phyloP scores from a whole-genome alignment of 2,329 filamentous ascomycete genomes.

The Spiromastix sp. region DNA sequence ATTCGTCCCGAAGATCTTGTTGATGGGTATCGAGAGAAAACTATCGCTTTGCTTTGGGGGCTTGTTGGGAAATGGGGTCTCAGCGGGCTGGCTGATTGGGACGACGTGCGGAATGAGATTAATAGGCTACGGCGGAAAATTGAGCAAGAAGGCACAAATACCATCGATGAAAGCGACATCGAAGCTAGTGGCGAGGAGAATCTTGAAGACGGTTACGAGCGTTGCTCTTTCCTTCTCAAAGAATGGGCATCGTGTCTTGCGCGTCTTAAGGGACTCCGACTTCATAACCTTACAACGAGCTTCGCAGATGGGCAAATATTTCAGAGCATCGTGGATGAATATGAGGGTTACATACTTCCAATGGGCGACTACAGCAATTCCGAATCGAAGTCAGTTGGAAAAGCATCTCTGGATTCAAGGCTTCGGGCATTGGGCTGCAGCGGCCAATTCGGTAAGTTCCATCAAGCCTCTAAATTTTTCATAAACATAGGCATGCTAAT shows the following conservation, averaged over 20 bases:
- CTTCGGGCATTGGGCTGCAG: slow-evolving; percentile 32
- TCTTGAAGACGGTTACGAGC: slow-evolving; percentile 16
- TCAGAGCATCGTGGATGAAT: slow-evolving; percentile 47
- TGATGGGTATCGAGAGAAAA: slow-evolving; percentile 55
- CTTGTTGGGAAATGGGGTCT: slow-evolving; percentile 49
- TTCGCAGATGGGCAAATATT: slow-evolving; percentile 48
- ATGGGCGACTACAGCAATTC: too few species aligned
- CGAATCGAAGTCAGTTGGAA: not conserved
- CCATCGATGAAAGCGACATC: slow-evolving; percentile 15
- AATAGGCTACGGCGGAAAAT: slow-evolving; percentile 28
- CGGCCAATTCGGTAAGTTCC: slow-evolving; percentile 31
- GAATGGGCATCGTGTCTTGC: slow-evolving; percentile 47
- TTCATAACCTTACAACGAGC: slow-evolving; percentile 48
- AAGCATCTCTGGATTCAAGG: slow-evolving; percentile 20
- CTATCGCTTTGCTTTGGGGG: slow-evolving; percentile 49
- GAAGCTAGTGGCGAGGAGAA: slow-evolving; percentile 22
- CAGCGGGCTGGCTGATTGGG: slow-evolving; percentile 43
- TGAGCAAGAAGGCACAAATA: slow-evolving; percentile 11
- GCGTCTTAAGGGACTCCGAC: slow-evolving; percentile 32
- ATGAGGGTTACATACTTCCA: slow-evolving; percentile 37
- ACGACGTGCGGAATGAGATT: slow-evolving; percentile 43
- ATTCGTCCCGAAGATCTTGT: slow-evolving; percentile 50
- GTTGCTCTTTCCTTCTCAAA: slow-evolving; percentile 38
- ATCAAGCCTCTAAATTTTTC: not conserved
- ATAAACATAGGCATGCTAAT: too few species aligned